Percentiles rank a stretch among this genome's conserved stretches.
Conservation (phyloP, 73 alveolate genomes). For the Paramecium biaurelia region DNA sequence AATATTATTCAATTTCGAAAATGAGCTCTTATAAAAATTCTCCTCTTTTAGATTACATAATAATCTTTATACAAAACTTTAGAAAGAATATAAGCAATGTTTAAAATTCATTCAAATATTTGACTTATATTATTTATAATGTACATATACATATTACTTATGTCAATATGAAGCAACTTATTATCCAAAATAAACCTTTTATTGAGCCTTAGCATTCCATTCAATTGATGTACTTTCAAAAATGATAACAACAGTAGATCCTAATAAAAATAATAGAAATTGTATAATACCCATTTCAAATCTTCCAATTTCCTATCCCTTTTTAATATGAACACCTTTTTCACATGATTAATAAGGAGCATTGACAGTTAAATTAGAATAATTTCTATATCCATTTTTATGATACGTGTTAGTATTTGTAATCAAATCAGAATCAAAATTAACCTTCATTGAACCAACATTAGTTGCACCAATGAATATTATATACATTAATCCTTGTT, state of each 20-base stretch:
- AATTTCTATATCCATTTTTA: constrained; percentile 33
- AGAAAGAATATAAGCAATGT: neutral
- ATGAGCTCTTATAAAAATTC: neutral
- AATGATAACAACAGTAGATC: constrained; percentile 74
- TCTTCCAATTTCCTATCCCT: constrained; percentile 84
- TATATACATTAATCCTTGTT: constrained; percentile 70
- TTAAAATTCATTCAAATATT: neutral
- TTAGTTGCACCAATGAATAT: constrained; percentile 84
- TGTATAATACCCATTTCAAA: constrained; percentile 71
- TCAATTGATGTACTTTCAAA: constrained; percentile 74
- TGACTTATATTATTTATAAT: neutral
- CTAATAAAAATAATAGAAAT: neutral
- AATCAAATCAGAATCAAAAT: constrained; percentile 61
- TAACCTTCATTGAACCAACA: constrained; percentile 81
- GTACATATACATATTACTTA: neutral
- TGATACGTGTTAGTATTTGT: constrained; percentile 52
- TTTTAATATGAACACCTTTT: constrained; percentile 61
- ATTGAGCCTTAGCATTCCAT: neutral
- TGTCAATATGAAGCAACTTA: neutral
- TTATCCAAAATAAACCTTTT: constrained; percentile 32
- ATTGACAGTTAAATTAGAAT: neutral
- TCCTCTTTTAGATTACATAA: neutral
- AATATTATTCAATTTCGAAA: neutral
- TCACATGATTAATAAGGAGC: neutral
- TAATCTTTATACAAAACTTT: neutral